These are phyloP conservation scores for Pleurozium schreberi DNA, from an alignment of 225 moss, liverwort and hornwort genomes.

Conservation along the genomic window DNA sequence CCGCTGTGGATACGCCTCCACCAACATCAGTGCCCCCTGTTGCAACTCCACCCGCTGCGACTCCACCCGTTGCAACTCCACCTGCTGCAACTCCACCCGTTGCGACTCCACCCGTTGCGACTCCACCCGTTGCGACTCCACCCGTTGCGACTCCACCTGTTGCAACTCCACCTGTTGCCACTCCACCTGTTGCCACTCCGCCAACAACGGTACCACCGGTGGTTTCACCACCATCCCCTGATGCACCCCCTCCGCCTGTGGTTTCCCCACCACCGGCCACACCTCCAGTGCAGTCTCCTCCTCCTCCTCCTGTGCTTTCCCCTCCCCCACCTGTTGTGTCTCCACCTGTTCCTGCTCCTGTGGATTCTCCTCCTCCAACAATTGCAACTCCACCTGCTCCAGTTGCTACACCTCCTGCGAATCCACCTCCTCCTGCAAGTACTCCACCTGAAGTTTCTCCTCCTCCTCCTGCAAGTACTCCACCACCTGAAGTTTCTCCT, in stretches of 20 bases:
- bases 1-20: neutral
- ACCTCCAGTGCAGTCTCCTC: neutral
- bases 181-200: neutral
- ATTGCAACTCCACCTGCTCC: neutral
- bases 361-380: neutral
- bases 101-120: too few species aligned
- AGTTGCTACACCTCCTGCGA: neutral
- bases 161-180: neutral
- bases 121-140: neutral
- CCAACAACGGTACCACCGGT: neutral
- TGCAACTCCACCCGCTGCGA: neutral
- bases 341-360: neutral
- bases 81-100: too few species aligned
- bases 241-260: neutral
- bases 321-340: neutral
- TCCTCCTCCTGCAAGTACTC: neutral
- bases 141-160: neutral
- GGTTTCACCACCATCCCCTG: neutral
- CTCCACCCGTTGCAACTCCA: too few species aligned
- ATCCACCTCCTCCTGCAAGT: neutral
- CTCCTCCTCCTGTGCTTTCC: neutral
- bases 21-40: neutral
- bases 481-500: neutral
- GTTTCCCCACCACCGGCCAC: neutral
- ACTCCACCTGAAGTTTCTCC: neutral